Evolutionary conservation across 352 stramenopile genomes (phyloP).

Genomic region (Sclerospora graminicola): DNA sequence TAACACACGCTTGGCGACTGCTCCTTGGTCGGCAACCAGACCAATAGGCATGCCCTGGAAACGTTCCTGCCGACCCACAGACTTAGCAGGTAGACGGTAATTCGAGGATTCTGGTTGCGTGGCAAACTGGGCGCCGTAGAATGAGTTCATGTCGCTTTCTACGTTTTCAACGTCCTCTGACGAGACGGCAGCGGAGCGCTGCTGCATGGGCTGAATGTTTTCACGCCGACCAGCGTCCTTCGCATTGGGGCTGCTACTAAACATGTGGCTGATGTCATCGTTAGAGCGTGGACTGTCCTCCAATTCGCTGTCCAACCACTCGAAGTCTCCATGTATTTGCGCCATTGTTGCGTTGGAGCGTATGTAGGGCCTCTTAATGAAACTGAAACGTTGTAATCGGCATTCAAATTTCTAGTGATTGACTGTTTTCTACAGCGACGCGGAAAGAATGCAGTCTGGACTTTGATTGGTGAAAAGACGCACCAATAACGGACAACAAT

Average conservation of each 20-base stretch:
- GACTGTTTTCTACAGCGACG: too few species aligned
- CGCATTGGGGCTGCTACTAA: slow-evolving; percentile 59
- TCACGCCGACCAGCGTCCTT: slow-evolving; percentile 14
- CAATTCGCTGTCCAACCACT: slow-evolving; percentile 67
- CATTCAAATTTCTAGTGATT: slow-evolving; percentile 9
- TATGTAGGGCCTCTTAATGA: too few species aligned
- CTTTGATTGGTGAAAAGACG: slow-evolving; percentile 17
- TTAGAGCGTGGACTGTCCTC: slow-evolving; percentile 56
- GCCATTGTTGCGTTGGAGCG: slow-evolving; percentile 4
- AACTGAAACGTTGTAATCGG: slow-evolving; percentile 2
- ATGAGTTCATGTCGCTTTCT: slow-evolving; percentile 29
- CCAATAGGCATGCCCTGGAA: slow-evolving; percentile 51
- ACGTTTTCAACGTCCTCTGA: slow-evolving; percentile 28
- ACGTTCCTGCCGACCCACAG: slow-evolving; percentile 12
- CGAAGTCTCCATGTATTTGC: slow-evolving; percentile 22
- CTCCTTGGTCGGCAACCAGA: slow-evolving; percentile 39
- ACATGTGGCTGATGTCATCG: slow-evolving; percentile 64
- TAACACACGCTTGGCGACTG: slow-evolving; percentile 56
- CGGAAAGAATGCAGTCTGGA: neutral
- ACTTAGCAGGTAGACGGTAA: slow-evolving; percentile 16
- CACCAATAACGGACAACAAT: slow-evolving; percentile 2
- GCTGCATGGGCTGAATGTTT: slow-evolving; percentile 9
- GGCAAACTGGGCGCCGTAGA: slow-evolving; percentile 25
- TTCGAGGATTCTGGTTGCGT: slow-evolving; percentile 11
- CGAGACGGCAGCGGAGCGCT: slow-evolving; percentile 28